Conservation (phyloP, 2,329 filamentous ascomycete species). For the Cordyceps cateniannulata region DNA sequence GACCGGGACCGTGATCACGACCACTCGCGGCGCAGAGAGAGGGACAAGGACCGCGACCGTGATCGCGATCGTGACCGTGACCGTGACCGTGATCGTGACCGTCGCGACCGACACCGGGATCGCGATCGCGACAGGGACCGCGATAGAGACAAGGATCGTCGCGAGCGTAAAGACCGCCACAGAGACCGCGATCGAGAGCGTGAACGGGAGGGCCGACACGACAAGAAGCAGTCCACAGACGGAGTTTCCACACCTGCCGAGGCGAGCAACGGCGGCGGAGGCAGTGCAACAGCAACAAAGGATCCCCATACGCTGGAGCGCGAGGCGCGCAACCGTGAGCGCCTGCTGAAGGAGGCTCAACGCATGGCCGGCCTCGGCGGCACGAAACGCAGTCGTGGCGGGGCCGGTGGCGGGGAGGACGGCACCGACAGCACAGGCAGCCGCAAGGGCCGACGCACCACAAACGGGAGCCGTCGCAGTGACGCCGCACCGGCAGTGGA, state of each 20-base stretch:
- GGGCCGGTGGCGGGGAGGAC: constrained; percentile 23
- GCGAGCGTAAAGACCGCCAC: constrained; percentile 34
- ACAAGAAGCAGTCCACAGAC: constrained; percentile 24
- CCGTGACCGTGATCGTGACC: constrained; percentile 20
- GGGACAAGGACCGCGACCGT: constrained; percentile 25
- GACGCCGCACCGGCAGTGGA: constrained; percentile 33
- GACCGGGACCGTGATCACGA: constrained; percentile 29
- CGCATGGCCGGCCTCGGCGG: constrained; percentile 48
- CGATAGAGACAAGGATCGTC: constrained; percentile 26
- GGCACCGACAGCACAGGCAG: constrained; percentile 29
- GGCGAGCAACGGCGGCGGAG: constrained; percentile 17
- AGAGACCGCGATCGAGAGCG: constrained; percentile 28
- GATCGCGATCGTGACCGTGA: constrained; percentile 29
- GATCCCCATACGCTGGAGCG: constrained; percentile 66
- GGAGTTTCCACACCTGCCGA: constrained; percentile 22
- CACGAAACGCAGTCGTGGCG: constrained; percentile 42
- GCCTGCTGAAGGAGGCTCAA: constrained; percentile 63
- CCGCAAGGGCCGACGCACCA: constrained; percentile 29
- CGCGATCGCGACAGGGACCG: constrained; percentile 24
- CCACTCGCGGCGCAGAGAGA: constrained; percentile 14
- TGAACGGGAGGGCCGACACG: constrained; percentile 17
- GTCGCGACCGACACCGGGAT: constrained; percentile 28
- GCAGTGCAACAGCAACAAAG: constrained; percentile 22
- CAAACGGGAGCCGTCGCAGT: constrained; percentile 34
- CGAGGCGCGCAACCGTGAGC: constrained; percentile 58